These are phyloP conservation scores for Pseudogymnoascus sp. DNA, from an alignment of 2,329 filamentous ascomycete species.

Conservation along the genomic window DNA sequence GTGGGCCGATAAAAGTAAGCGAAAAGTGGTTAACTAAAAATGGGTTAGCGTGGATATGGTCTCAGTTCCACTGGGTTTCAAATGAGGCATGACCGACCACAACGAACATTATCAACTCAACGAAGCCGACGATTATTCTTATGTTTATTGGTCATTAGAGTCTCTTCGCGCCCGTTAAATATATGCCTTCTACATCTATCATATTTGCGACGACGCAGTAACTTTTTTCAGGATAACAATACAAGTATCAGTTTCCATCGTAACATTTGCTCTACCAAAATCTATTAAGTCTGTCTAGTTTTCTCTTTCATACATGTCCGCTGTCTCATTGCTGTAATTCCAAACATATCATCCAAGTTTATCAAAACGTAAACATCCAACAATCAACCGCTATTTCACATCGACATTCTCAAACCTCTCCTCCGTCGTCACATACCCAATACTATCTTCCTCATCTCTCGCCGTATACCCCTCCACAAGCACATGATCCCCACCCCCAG, in stretches of 20 bases:
- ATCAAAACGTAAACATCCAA: neutral
- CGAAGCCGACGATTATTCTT: neutral
- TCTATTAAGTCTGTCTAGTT: neutral
- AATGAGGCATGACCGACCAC: neutral
- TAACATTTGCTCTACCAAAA: neutral
- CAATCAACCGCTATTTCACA: neutral
- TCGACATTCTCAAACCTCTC: conserved; percentile 5
- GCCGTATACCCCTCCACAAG: neutral
- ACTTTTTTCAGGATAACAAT: neutral
- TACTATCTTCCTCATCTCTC: neutral
- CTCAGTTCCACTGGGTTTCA: neutral
- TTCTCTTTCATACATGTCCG: neutral
- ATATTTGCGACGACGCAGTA: neutral
- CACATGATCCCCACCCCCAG: neutral
- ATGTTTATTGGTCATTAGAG: neutral
- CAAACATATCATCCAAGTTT: neutral
- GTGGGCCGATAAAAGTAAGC: conserved; percentile 9
- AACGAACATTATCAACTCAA: neutral
- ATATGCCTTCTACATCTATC: too few species aligned
- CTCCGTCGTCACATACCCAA: neutral
- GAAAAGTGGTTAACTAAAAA: neutral
- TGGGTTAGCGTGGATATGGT: neutral
- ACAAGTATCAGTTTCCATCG: neutral
- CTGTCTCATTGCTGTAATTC: neutral
- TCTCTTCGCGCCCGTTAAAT: neutral